Evolutionary conservation across 805 yeast genomes (phyloP), one percentile per base, ranked within the genome.

Genomic region (Lachancea sp.): DNA sequence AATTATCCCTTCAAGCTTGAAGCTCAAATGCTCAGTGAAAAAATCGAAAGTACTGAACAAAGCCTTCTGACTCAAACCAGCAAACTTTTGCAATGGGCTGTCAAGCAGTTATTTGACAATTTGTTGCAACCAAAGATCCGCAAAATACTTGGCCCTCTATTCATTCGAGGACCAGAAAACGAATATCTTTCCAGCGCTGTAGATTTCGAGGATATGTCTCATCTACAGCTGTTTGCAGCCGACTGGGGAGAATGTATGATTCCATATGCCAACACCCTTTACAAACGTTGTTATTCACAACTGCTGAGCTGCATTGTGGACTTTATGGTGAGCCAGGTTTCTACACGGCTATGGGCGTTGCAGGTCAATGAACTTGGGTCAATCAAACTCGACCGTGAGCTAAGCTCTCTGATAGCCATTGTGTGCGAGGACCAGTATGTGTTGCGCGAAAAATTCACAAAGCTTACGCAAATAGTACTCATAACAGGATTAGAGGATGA

Each of bases 351-450:
- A 21, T 75, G 90, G 78, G 49, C 69, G 3, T 67, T 84, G 34
- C 77, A 75, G 48, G 76, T 87, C 45, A 88, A 85, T 55, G 94
- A 84, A 50, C 63, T 84, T 29, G 97, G 97, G 1, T 79, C 94
- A 0, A 71, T 87, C 15, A 83, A 80, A 48, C 65, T 92, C 36
- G 97, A 92, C 48, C 77, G 84, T 44, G 96, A 89, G 55, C 64
- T 88, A 17, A 77, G 88, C 34, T 69, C 75, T 20, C 71, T 90
- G 24, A 83, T 92, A 37, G 74, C 80, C 33, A 82, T 81, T 43
- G 73, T 85, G 5, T 80, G 95, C 36, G 80, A 78, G 36, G 76
- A 78, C 42, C 71, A 80, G 54, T 90, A 88, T 60, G 73, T 74
- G 25, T 64, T 88, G 50, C 70, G 96, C 45, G 92, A 86, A 45